Base-by-base conservation (phyloP, 164 flowering plant species). In the Nelumbo lutea region DNA sequence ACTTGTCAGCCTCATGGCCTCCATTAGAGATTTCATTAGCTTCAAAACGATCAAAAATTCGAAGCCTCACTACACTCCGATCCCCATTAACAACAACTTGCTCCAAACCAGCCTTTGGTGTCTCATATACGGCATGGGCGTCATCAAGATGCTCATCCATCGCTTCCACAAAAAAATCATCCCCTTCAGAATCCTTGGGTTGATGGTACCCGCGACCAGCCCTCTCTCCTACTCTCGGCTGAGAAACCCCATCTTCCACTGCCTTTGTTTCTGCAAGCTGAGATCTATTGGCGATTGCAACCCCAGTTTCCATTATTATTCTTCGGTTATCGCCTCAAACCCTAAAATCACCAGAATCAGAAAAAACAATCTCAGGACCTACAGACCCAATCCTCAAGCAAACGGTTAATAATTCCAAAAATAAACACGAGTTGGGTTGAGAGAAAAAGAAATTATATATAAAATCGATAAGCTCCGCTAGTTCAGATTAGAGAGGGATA, bases 121-220 rank as follows among this genome's bases (percentile, higher is more conserved):
- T 13, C 56, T 55, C 59, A 2, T 67, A 72, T 15, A 51, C 48
- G 4, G 45, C 41, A 61, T 60, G 43, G 6, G 41, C 3, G 0
- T 61, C 76, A 27, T 70, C 81, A 0, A 65, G 59, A 55, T 14
- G 41, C 1, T 51, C 64, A 43, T 71, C 80, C 5, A 77, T 48
- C 1, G 86, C 88, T 79, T 86, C 92, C 79, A 77, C 90, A 69
- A 83, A 84, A 66, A 74, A 79, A 42, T 83, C 88, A 40, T 81
- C 85, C 67, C 72, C 85, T 51, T 84, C 88, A 1, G 79, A 75
- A 57, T 73, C 81, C 68, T 72, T 80, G 43, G 75, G 15, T 43
- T 50, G 77, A 61, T 76, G 81, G 53, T 66, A 55, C 62, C 71
- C 79, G 42, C 40, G 69, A 48, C 53, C 67, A n/a, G 51, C 76